phyloP scores from a whole-genome alignment of 2,329 filamentous ascomycete genomes.

The Nothophaeocryptopus gaeumannii region DNA sequence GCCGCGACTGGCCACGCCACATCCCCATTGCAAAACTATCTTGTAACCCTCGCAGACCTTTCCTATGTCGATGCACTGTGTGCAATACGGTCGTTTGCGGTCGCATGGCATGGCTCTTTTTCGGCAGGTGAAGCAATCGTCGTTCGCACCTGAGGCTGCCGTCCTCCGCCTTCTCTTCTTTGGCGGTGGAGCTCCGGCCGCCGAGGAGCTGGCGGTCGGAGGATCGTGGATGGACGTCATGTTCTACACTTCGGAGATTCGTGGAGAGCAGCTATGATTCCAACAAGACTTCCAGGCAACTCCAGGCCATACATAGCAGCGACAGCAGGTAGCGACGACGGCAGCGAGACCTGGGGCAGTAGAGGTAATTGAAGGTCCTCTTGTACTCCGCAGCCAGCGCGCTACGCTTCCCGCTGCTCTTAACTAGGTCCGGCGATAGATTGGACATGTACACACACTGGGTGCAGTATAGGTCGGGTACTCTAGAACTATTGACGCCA shows the following conservation, averaged over 20 bases:
- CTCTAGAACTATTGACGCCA: no score
- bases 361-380: neutral
- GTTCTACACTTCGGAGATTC: no score
- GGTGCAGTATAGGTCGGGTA: no score
- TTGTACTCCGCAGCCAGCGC: constrained; percentile 8
- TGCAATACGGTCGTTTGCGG: constrained; percentile 87
- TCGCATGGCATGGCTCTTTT: constrained; percentile 85
- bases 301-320: no score
- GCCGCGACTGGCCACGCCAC: constrained; percentile 93
- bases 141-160: constrained; percentile 80
- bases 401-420: neutral
- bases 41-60: constrained; percentile 96
- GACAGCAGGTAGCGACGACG: no score
- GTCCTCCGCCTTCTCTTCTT: constrained; percentile 80
- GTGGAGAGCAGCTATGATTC: no score
- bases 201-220: constrained; percentile 4
- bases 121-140: constrained; percentile 92
- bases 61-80: constrained; percentile 85
- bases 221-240: constrained; percentile 17
- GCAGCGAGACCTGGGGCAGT: no score
- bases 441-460: no score
- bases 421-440: no score
- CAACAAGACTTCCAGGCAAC: no score
- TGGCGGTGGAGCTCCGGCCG: constrained; percentile 26
- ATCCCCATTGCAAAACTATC: constrained; percentile 93